Evolutionary conservation across 129 eudicot species (phyloP).

Genomic region (Flaveria trinervia): DNA sequence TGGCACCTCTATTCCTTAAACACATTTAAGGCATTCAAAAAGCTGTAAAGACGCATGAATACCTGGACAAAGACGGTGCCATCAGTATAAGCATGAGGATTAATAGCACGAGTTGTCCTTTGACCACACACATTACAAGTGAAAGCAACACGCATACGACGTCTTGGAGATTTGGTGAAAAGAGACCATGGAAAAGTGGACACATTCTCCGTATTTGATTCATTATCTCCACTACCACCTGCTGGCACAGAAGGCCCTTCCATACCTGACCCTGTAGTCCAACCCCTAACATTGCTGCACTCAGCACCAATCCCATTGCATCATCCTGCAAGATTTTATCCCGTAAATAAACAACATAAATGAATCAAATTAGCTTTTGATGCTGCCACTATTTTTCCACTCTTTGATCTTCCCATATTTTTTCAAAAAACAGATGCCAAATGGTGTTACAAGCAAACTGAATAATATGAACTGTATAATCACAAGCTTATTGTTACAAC

Average conservation of each 20-base stretch:
- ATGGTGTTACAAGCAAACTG: background rate
- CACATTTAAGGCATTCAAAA: background rate
- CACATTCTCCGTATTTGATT: constrained; percentile 48
- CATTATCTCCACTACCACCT: constrained; percentile 53
- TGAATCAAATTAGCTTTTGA: constrained; percentile 9
- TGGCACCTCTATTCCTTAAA: background rate
- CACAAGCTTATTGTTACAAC: background rate
- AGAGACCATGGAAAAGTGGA: constrained; percentile 95
- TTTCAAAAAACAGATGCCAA: no score
- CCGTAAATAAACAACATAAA: background rate
- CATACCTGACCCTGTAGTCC: constrained; percentile 97
- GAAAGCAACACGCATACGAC: constrained; percentile 91
- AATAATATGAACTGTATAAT: background rate
- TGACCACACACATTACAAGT: constrained; percentile 94
- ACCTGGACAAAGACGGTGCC: constrained; percentile 99
- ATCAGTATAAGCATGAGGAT: constrained; percentile 95
- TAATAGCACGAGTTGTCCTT: constrained; percentile 87
- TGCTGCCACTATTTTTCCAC: background rate
- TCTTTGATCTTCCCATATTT: background rate
- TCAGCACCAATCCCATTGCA: constrained; percentile 92
- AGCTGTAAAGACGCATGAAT: constrained; percentile 5
- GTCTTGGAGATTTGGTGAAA: constrained; percentile 92
- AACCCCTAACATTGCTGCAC: constrained; percentile 86
- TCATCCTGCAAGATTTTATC: constrained; percentile 54
- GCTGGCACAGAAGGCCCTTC: constrained; percentile 84